Evolutionary conservation across 352 stramenopile species (phyloP), one percentile per base, ranked within the genome.

Genomic region (Phytopythium cucurbitacearum): DNA sequence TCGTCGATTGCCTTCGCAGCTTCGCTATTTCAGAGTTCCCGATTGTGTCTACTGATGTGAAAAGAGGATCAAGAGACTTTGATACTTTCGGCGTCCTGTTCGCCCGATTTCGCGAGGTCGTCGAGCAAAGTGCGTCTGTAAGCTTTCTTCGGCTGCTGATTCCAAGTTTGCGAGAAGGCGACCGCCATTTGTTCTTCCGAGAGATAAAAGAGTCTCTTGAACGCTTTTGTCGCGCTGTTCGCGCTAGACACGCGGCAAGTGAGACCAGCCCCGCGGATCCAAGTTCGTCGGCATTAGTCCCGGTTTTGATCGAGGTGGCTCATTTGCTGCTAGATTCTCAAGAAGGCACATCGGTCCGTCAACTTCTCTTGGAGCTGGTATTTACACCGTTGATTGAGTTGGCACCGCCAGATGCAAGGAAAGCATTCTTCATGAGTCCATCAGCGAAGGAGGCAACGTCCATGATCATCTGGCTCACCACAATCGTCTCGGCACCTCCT

Each of bases 1-100:
- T 74, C 4, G 42, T 82, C 40, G 59, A 73, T 12, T 65, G 65
- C 16, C 43, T 91, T 1, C 44, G 71, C 13, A 41, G 33, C 11
- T 87, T 94, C 50, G 63, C 89, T 41, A 69, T 87, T 8, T 71
- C 87, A 28, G 79, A 91, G 37, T 91, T 94, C 52, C 84, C 81
- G 4, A 85, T 92, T 38, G 56, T 69, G 32, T 94, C 84, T n/a
- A 67, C 60, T 21, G 84, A 94, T 62, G 80, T 92, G 4, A 64
- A 66, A 5, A 53, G 51, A 37, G 76, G 72, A 1, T 80, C 81
- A 5, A 80, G 83, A 15, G 81, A 90, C 32, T 89, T 76, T 57
- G 80, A 87, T 52, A 57, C 84, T 0, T 92, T 84, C 41, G 53
- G 53, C 2, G 57, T 81, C 40, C 57, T 94, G 2, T 80, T 91